Base-by-base conservation (phyloP, 1,139 yeast species). In the Candida sojae region DNA sequence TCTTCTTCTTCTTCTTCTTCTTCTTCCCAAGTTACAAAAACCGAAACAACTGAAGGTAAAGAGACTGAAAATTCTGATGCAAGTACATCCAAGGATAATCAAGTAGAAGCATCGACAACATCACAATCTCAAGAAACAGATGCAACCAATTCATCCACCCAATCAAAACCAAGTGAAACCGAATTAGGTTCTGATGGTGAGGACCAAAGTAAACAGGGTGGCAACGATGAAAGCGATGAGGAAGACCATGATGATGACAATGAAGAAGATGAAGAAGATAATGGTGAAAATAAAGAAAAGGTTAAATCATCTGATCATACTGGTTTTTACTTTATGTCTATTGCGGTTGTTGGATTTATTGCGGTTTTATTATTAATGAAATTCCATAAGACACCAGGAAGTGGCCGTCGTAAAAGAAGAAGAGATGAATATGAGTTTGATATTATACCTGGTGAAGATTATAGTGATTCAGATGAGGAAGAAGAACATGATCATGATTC, bases 361-460 rank as follows among this genome's bases (percentile, higher is more conserved):
- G 70, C 80, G 3, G 71, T 83, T 4, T 59, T 83, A 29, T 59
- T 81, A 9, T 73, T 85, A 52, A 80, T 83, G 73, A 70, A 77
- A 50, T 76, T 75, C 61, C 80, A 80, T 48, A 77, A 80, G 56
- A 67, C 73, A 2, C 78, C 78, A n/a, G 75, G 75, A 25, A 66
- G 73, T 48, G 63, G 73, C 6, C 72, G 83, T 49, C 74, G 79
- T 48, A 70, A 80, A 47, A 78, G 86, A 59, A 78, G 91, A 67
- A 79, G 90, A 67, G 88, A 84, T 49, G 87, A 86, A 52, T 86
- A 82, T 60, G 95, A 87, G 63, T 87, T 87, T 63, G 95, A 87
- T 63, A 85, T 87, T 42, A 86, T 87, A 45, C 84, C 83, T 13
- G 87, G 87, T 1, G 86, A 82, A 58, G 92, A 86, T 54, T 75